Conservation (phyloP, 805 yeast genomes). For the Saturnispora gosingensis region DNA sequence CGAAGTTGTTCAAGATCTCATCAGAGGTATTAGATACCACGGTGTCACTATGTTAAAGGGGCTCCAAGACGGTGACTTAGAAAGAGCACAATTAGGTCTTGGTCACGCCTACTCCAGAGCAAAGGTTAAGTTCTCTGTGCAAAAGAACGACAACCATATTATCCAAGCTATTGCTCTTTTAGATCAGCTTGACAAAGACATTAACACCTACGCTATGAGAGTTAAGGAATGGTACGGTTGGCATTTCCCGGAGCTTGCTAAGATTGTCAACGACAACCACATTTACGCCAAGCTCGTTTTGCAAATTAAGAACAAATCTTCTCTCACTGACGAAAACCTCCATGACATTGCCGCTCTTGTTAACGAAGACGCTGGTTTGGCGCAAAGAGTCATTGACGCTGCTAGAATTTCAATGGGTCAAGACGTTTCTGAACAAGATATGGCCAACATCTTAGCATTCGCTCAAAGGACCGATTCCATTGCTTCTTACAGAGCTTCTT, state of each 20-base stretch:
- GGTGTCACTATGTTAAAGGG: conserved; percentile 85
- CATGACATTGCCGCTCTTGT: conserved; percentile 88
- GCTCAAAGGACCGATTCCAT: conserved; percentile 90
- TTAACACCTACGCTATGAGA: conserved; percentile 95
- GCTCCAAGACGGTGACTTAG: conserved; percentile 89
- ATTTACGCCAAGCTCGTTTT: conserved; percentile 74
- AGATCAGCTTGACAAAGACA: conserved; percentile 96
- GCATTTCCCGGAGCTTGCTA: conserved; percentile 97
- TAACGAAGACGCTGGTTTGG: conserved; percentile 86
- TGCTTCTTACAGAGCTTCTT: conserved; percentile 78
- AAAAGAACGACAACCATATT: conserved; percentile 97
- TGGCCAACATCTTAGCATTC: conserved; percentile 82
- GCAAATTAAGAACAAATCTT: conserved; percentile 78
- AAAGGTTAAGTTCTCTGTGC: conserved; percentile 97
- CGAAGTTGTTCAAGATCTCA: conserved; percentile 88
- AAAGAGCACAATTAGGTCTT: conserved; percentile 96
- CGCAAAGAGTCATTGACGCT: conserved; percentile 86
- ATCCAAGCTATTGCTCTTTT: conserved; percentile 97
- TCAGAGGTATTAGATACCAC: conserved; percentile 90
- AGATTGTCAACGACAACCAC: conserved; percentile 84
- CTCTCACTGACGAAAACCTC: conserved; percentile 67
- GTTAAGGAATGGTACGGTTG: conserved; percentile 98
- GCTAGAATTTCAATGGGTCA: conserved; percentile 99
- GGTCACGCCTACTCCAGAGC: conserved; percentile 99
- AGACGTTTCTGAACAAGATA: conserved; percentile 90